These are phyloP conservation scores for Irpex rosettiformis DNA, from an alignment of 1,284 basidiomycete genomes.

Conservation along the genomic window DNA sequence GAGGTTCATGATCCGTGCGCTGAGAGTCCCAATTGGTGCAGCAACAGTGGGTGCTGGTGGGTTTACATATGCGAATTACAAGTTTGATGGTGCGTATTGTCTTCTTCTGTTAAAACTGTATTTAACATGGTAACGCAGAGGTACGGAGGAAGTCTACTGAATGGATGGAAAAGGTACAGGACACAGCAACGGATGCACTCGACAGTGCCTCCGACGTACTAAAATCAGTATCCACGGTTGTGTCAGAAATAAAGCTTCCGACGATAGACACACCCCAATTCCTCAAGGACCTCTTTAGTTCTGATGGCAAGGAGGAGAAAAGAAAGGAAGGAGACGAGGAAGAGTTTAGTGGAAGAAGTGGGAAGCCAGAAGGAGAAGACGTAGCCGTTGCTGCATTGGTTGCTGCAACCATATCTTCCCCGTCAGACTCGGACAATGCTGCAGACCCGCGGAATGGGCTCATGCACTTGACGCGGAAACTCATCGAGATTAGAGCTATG, in stretches of 20 bases:
- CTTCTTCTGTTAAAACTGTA: not conserved
- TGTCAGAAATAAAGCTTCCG: conserved; percentile 64
- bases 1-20: conserved; percentile 77
- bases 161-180: conserved; percentile 65
- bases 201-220: conserved; percentile 64
- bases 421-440: conserved; percentile 39
- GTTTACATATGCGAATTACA: conserved; percentile 89
- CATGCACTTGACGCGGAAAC: conserved; percentile 91
- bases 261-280: conserved; percentile 69
- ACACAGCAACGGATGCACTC: conserved; percentile 62
- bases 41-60: conserved; percentile 88
- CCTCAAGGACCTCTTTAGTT: conserved; percentile 63
- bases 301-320: conserved; percentile 29
- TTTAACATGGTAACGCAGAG: conserved; percentile 39
- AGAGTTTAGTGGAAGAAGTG: conserved; percentile 32
- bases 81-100: conserved; percentile 75
- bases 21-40: conserved; percentile 81
- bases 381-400: conserved; percentile 66
- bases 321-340: conserved; percentile 25
- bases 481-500: conserved; percentile 96
- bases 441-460: conserved; percentile 60
- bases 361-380: conserved; percentile 53
- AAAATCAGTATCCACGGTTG: conserved; percentile 52
- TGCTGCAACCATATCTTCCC: conserved; percentile 71
- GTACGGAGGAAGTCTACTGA: conserved; percentile 62